A percentile compares a stretch with the other conserved stretches of the same genome.
phyloP scores from a whole-genome alignment of 1,139 yeast species.

The Taphrina populina region DNA sequence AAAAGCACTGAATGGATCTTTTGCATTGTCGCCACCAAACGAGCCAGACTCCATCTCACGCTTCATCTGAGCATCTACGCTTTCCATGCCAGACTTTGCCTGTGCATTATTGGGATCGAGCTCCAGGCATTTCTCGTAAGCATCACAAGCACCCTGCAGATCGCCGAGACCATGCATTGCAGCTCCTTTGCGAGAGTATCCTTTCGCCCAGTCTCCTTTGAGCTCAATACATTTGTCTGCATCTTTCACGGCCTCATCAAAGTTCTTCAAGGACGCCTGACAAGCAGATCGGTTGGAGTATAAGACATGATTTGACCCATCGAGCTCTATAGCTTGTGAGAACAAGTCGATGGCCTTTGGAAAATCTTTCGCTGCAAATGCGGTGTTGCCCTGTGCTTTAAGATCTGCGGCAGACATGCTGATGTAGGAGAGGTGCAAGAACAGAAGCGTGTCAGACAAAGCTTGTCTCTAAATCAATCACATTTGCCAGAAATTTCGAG shows the following conservation, averaged over 20 bases:
- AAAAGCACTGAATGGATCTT: constrained; percentile 70
- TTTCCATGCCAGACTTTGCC: constrained; percentile 78
- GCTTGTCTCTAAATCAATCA: no score
- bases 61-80: constrained; percentile 61
- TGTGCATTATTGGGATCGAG: constrained; percentile 78
- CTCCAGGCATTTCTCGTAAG: constrained; percentile 78
- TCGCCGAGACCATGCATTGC: constrained; percentile 85
- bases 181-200: constrained; percentile 89
- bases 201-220: constrained; percentile 89
- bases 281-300: constrained; percentile 94
- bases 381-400: constrained; percentile 78
- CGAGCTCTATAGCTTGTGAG: constrained; percentile 76
- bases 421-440: no score
- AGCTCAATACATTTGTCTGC: constrained; percentile 78
- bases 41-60: constrained; percentile 48
- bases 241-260: constrained; percentile 70
- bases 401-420: constrained; percentile 46
- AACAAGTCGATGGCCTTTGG: constrained; percentile 75
- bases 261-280: constrained; percentile 75
- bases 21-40: constrained; percentile 38
- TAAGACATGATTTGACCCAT: constrained; percentile 82
- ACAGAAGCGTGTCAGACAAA: no score
- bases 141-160: constrained; percentile 53
- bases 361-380: constrained; percentile 84
- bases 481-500: constrained; percentile 19